phyloP scores from a whole-genome alignment of 495 filamentous ascomycete species.

The Aspergillus mulundensis region DNA sequence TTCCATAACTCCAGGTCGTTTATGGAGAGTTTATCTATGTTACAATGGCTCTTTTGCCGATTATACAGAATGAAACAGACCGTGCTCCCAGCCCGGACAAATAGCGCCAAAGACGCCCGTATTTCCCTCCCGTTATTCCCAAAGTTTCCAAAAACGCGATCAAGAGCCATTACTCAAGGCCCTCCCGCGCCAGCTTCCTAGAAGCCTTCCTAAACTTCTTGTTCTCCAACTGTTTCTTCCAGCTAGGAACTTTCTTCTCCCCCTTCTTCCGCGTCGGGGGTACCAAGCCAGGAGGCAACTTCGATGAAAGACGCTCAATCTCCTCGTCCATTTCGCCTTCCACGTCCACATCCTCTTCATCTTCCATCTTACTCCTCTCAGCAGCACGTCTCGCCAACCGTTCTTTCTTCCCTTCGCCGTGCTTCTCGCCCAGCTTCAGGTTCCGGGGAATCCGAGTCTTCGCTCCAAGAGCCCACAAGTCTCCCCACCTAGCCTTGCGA shows the following conservation, averaged over 20 bases:
- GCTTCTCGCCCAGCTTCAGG: conserved; percentile 58
- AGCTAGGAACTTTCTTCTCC: conserved; percentile 37
- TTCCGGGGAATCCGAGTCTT: conserved; percentile 69
- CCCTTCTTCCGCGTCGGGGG: conserved; percentile 34
- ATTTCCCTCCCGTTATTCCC: neutral
- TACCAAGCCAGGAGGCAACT: conserved; percentile 9
- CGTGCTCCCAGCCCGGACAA: neutral
- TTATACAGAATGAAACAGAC: conserved; percentile 22
- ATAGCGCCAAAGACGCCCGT: conserved; percentile 4
- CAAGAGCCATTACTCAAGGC: conserved; percentile 12
- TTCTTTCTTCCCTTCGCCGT: conserved; percentile 53
- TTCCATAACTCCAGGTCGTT: neutral
- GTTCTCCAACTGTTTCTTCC: conserved; percentile 44
- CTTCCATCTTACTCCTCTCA: conserved; percentile 27
- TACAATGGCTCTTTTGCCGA: conserved; percentile 9
- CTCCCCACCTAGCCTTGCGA: conserved; percentile 85
- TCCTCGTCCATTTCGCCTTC: conserved; percentile 17
- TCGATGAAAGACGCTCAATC: neutral
- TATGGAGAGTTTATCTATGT: conserved; percentile 9
- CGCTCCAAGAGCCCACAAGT: conserved; percentile 91
- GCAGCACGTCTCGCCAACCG: conserved; percentile 35
- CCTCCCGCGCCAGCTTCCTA: conserved; percentile 32
- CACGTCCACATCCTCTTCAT: conserved; percentile 30
- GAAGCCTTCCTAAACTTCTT: conserved; percentile 38
- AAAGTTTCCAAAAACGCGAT: neutral